These are phyloP conservation scores for Tulasnella sp. DNA, from an alignment of 768 basidiomycete species.

Conservation along the genomic window DNA sequence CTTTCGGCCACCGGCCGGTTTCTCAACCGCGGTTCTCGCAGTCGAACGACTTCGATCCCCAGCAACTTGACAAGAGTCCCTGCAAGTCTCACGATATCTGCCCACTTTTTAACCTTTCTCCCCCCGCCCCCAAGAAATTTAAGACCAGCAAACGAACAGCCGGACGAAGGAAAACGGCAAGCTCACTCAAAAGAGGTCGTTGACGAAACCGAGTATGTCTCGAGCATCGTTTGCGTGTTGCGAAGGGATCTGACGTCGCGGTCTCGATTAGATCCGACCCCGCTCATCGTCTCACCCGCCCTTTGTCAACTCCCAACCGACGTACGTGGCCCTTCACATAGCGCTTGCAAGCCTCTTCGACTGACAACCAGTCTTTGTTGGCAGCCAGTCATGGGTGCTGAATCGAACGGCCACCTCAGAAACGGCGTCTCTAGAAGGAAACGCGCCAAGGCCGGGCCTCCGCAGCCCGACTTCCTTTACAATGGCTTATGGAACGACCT, in stretches of 20 bases:
- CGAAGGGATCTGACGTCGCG: not conserved
- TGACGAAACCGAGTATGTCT: constrained; percentile 4
- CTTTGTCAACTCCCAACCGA: constrained; percentile 52
- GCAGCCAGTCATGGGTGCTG: not conserved
- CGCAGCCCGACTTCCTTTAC: not conserved
- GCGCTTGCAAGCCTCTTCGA: not conserved
- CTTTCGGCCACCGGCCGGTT: too few species aligned
- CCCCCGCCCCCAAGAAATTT: not conserved
- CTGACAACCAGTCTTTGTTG: not conserved
- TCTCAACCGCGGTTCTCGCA: too few species aligned
- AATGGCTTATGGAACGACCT: constrained; percentile 48
- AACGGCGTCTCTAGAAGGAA: not conserved
- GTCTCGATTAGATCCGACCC: constrained; percentile 45
- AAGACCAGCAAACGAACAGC: constrained; percentile 14
- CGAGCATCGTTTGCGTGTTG: not conserved
- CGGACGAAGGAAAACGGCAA: not conserved
- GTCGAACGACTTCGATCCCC: too few species aligned
- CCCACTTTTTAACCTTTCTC: not conserved
- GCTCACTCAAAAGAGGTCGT: constrained; percentile 17
- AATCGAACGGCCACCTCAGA: not conserved
- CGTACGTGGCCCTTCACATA: constrained; percentile 43
- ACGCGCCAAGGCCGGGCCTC: not conserved
- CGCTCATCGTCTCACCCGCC: constrained; percentile 57
- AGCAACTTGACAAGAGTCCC: not conserved
- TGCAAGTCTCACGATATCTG: not conserved